Evolutionary conservation across 257 asterid genomes (phyloP), one percentile per base, ranked within the genome.

Genomic region (Nicotiana paniculata): DNA sequence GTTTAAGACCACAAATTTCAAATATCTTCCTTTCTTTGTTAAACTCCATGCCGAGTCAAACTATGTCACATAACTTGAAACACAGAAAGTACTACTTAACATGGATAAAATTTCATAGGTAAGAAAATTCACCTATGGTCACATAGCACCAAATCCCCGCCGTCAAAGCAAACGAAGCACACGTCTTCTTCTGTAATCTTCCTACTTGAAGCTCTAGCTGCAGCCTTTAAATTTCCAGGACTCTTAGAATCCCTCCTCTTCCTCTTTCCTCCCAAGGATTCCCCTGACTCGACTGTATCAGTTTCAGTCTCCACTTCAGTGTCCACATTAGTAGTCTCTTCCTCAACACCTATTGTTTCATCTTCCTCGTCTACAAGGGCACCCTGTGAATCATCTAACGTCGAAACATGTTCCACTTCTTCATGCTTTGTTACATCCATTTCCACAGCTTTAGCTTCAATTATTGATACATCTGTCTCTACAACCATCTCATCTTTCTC

Each of bases 161-260:
- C 99, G 86, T 96, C 98, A 81, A 96, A 96, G 93, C 99, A 96
- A 86, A 96, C 92, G 91, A 96, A 94, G 85, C 99, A 96, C 74
- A 96, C 99, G 84, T 96, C 98, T 80, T 96, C 98, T 39, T 88
- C 98, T 32, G 84, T 88, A 0, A 83, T 68, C 91, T 92, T 93
- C 89, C 85, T 88, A 63, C 89, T 80, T 61, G 90, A 83, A 81
- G 93, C 81, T 87, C 83, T 92, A 64, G 88, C 62, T 6, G 86
- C 58, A 58, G 87, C 63, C 86, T 87, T 95, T 46, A 91, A 83
- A 65, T 83, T 82, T 7, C 87, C 85, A 35, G 86, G 61, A 88
- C 81, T 90, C 83, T 89, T 92, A 35, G 91, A 78, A 30, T 88
- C 78, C 87, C 86, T 94, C 76, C 91, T 90, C 91, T 96, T 96